Conservation (phyloP, 2,329 filamentous ascomycete genomes). For the Xylariaceae sp. region DNA sequence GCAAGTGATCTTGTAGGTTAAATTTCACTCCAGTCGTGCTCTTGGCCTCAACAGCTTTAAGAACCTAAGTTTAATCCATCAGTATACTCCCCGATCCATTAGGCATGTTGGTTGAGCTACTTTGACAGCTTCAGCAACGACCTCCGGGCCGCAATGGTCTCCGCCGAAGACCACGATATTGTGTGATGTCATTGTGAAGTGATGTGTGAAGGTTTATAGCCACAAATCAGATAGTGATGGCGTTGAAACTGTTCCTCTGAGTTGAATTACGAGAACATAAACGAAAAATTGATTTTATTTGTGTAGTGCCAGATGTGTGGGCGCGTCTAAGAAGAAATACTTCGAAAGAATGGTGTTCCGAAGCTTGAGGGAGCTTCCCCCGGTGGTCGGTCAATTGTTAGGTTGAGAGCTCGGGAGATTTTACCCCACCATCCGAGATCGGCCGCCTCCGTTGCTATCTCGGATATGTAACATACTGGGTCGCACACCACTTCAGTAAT, state of each 20-base stretch:
- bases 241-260: no score
- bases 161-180: constrained; percentile 79
- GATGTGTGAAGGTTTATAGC: not conserved
- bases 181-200: constrained; percentile 63
- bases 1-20: constrained; percentile 83
- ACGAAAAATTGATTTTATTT: no score
- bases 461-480: no score
- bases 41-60: constrained; percentile 71
- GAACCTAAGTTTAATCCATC: constrained; percentile 49
- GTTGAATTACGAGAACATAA: no score
- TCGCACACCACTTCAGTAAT: no score
- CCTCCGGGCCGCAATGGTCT: constrained; percentile 85
- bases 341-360: no score
- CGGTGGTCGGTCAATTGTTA: constrained; percentile 8
- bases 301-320: no score
- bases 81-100: not conserved
- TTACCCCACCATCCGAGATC: constrained; percentile 24
- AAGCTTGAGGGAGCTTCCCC: constrained; percentile 8
- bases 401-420: constrained; percentile 9
- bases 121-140: constrained; percentile 81
- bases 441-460: constrained; percentile 6
- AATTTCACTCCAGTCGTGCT: constrained; percentile 70
- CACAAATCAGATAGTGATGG: no score
- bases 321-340: no score
- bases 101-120: constrained; percentile 39